These are phyloP conservation scores for Canavalia ensiformis DNA, from an alignment of 306 rosid genomes.

Conservation along the genomic window DNA sequence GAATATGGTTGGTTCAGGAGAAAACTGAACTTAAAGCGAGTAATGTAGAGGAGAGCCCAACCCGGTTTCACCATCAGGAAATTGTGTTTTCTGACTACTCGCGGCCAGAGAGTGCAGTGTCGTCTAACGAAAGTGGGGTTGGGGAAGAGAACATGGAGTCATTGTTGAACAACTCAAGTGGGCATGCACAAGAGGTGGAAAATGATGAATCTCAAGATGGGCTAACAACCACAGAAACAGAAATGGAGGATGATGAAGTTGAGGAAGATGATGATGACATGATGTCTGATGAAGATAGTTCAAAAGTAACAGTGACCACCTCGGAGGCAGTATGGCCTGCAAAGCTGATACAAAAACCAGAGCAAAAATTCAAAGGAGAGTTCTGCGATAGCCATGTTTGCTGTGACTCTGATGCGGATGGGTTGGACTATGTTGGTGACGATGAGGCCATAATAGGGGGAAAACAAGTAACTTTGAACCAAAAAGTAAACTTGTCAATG, in stretches of 20 bases:
- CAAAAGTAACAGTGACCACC: conserved; percentile 44
- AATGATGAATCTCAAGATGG: conserved; percentile 39
- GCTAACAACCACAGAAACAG: conserved; percentile 39
- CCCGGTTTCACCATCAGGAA: conserved; percentile 49
- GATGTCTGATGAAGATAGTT: conserved; percentile 40
- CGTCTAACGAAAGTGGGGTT: conserved; percentile 39
- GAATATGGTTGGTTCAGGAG: conserved; percentile 48
- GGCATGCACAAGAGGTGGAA: conserved; percentile 37
- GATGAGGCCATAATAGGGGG: background rate
- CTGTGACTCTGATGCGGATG: conserved; percentile 1
- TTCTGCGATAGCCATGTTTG: background rate
- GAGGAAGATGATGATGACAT: background rate
- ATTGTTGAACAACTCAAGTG: background rate
- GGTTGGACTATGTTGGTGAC: background rate
- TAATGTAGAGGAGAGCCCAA: conserved; percentile 1
- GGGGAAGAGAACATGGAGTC: conserved; percentile 1
- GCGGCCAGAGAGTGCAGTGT: conserved; percentile 50
- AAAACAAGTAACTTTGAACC: background rate
- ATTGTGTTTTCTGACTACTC: conserved; percentile 49
- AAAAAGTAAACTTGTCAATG: conserved; percentile 17
- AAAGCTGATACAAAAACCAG: conserved; percentile 42
- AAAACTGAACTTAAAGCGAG: conserved; percentile 31
- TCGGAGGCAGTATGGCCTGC: conserved; percentile 35
- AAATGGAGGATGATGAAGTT: conserved; percentile 37
- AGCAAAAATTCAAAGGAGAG: conserved; percentile 31